phyloP scores from a whole-genome alignment of 176 grass and related monocot species.

The Triticum dicoccoides region DNA sequence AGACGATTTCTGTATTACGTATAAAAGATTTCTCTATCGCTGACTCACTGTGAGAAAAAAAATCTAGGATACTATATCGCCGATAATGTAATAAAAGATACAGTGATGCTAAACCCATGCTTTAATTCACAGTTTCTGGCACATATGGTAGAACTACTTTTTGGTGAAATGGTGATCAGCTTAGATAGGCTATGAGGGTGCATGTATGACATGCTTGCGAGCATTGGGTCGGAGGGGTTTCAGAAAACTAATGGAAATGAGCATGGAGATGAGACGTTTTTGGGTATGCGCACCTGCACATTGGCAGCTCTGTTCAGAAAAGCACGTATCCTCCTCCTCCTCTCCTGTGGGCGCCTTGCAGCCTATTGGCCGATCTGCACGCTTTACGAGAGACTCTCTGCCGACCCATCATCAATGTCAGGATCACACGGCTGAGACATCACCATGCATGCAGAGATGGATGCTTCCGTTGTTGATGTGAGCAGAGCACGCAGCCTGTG shows the following conservation, averaged over 20 bases:
- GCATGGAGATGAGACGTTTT: neutral
- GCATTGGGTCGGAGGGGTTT: neutral
- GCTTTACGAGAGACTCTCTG: neutral
- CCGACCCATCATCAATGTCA: too few species aligned
- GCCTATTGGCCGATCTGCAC: neutral
- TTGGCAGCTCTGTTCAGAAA: neutral
- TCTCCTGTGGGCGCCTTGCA: neutral
- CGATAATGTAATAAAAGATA: too few species aligned
- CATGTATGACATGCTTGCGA: neutral
- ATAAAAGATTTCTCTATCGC: too few species aligned
- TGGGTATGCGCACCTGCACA: neutral
- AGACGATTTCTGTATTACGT: too few species aligned
- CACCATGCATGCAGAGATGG: neutral
- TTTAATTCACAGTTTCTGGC: too few species aligned
- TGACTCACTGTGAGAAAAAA: too few species aligned
- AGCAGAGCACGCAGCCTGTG: neutral
- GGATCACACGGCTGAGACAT: neutral
- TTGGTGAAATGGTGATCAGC: too few species aligned
- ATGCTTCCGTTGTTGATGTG: conserved; percentile 1
- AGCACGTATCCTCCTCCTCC: too few species aligned
- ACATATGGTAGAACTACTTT: too few species aligned
- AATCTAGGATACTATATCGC: too few species aligned
- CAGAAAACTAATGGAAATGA: neutral
- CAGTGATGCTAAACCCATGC: too few species aligned
- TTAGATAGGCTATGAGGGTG: too few species aligned